Percentiles rank a stretch among this genome's conserved stretches.
Evolutionary conservation across 495 filamentous ascomycete species (phyloP).

Genomic region (Saxophila tyrrhenica): DNA sequence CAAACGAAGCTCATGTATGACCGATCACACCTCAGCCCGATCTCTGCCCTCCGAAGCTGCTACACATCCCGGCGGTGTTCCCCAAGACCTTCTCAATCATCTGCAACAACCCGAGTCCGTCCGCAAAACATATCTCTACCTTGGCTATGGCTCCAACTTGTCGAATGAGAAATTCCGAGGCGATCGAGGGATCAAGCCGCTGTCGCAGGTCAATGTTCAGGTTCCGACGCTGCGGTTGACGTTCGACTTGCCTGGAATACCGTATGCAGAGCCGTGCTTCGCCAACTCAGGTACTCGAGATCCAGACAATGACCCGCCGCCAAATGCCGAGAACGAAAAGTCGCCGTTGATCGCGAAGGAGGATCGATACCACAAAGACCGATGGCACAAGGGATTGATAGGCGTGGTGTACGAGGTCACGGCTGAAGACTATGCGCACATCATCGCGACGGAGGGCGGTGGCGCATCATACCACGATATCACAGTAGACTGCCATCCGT

Average conservation of each 20-base stretch:
- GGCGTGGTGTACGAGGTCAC: conserved; percentile 95
- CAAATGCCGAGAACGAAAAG: conserved; percentile 10
- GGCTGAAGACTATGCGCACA: conserved; percentile 62
- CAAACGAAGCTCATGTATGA: not conserved
- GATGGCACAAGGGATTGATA: conserved; percentile 68
- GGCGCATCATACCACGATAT: conserved; percentile 72
- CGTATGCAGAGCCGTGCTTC: conserved; percentile 86
- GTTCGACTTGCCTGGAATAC: conserved; percentile 77
- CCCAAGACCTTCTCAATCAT: conserved; percentile 4
- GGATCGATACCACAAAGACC: conserved; percentile 35
- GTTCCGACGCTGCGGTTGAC: conserved; percentile 65
- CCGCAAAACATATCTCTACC: conserved; percentile 61
- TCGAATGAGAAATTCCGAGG: conserved; percentile 63
- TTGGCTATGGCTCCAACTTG: conserved; percentile 93
- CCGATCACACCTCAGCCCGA: not conserved
- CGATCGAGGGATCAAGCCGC: conserved; percentile 60
- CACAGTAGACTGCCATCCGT: conserved; percentile 60
- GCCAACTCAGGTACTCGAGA: conserved; percentile 61
- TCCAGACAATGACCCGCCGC: conserved; percentile 13
- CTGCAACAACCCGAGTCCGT: conserved; percentile 4
- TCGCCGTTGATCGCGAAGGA: conserved; percentile 19
- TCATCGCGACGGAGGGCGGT: conserved; percentile 84
- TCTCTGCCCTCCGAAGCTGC: not conserved
- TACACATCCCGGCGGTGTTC: not conserved
- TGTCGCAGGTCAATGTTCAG: conserved; percentile 65